Evolutionary conservation across 345 rosid species (phyloP).

Genomic region (Pugionium dolabratum): DNA sequence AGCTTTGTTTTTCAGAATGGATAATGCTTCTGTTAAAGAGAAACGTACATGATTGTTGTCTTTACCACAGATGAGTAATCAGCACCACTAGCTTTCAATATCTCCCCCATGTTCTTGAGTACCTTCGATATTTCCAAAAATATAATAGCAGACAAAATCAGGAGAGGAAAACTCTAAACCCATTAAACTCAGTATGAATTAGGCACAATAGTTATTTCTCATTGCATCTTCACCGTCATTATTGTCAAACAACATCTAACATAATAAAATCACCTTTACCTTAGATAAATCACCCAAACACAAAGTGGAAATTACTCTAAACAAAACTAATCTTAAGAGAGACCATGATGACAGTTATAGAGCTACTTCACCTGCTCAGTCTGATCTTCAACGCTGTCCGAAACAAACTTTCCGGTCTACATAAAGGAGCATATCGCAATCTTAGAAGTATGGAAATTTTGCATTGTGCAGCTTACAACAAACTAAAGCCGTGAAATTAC

Average conservation of each 20-base stretch:
- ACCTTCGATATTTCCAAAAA: conserved; percentile 21
- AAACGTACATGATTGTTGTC: conserved; percentile 46
- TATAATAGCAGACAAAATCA: conserved; percentile 21
- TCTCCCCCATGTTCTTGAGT: conserved; percentile 47
- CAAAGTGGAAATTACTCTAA: neutral
- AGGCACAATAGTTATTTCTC: neutral
- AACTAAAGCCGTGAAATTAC: conserved; percentile 26
- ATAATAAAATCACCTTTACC: neutral
- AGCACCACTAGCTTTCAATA: conserved; percentile 46
- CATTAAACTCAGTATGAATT: neutral
- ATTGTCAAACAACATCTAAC: neutral
- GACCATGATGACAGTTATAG: neutral
- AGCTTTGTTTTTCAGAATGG: neutral
- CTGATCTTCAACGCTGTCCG: conserved; percentile 74
- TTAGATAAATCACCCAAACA: neutral
- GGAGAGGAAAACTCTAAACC: conserved; percentile 1
- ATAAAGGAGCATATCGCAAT: conserved; percentile 17
- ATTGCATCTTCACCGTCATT: neutral
- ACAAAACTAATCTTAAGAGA: conserved; percentile 17
- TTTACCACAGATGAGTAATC: conserved; percentile 45
- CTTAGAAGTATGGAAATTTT: neutral
- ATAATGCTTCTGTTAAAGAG: neutral
- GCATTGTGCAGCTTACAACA: too few relatives aligned
- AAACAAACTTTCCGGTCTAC: conserved; percentile 78
- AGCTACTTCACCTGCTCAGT: conserved; percentile 72